These are phyloP conservation scores for Boletus rex-veris DNA, from an alignment of 768 basidiomycete species.

Conservation along the genomic window DNA sequence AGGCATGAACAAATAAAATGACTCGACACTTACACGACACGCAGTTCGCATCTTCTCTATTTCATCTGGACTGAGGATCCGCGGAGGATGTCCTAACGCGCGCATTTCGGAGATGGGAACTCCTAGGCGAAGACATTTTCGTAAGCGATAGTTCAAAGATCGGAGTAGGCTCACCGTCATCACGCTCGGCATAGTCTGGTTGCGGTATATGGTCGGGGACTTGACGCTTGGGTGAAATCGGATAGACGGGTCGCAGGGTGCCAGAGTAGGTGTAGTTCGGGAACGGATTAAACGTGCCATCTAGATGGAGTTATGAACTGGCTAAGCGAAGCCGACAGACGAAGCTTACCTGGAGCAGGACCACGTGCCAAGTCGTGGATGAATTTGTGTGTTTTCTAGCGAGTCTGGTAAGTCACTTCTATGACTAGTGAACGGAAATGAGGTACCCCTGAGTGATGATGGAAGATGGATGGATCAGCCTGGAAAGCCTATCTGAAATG, in stretches of 20 bases:
- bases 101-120: conserved; percentile 57
- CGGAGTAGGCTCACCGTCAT: conserved; percentile 49
- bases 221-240: conserved; percentile 70
- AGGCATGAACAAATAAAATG: neutral
- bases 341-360: conserved; percentile 13
- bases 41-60: conserved; percentile 87
- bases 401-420: neutral
- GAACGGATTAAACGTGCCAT: conserved; percentile 79
- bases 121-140: conserved; percentile 38
- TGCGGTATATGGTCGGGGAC: conserved; percentile 81
- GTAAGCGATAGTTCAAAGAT: neutral
- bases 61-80: conserved; percentile 66
- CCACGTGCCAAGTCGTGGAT: conserved; percentile 61
- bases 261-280: conserved; percentile 78
- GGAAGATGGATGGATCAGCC: neutral
- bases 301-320: conserved; percentile 34
- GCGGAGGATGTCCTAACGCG: conserved; percentile 56
- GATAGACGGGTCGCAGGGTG: conserved; percentile 76
- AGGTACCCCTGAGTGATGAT: conserved; percentile 24
- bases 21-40: conserved; percentile 62
- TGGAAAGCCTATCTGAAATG: neutral
- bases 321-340: neutral
- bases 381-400: conserved; percentile 78
- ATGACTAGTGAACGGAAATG: neutral
- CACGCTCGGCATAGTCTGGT: conserved; percentile 76